Conservation (phyloP, 495 filamentous ascomycete genomes). For the Penicillium cinerascens region DNA sequence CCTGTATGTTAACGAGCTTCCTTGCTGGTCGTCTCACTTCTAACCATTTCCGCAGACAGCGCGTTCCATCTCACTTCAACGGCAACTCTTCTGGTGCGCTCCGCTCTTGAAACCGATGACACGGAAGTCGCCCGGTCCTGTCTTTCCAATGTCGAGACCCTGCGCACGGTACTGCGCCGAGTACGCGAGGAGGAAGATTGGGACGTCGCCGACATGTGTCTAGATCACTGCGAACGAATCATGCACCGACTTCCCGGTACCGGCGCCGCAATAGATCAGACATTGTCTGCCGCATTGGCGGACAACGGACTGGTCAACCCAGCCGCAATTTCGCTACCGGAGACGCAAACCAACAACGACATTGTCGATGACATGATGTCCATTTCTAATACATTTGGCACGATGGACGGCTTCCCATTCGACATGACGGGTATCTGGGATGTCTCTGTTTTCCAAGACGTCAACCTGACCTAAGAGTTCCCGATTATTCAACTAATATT, state of each 20-base stretch:
- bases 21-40: not conserved
- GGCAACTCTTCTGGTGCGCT: slow-evolving; percentile 46
- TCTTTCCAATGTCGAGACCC: slow-evolving; percentile 41
- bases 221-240: slow-evolving; percentile 50
- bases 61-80: slow-evolving; percentile 49
- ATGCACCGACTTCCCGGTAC: slow-evolving; percentile 40
- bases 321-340: slow-evolving; percentile 42
- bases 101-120: slow-evolving; percentile 45
- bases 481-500: not conserved
- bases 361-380: slow-evolving; percentile 53
- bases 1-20: slow-evolving; percentile 29
- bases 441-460: slow-evolving; percentile 47
- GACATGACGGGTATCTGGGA: slow-evolving; percentile 53
- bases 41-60: slow-evolving; percentile 35
- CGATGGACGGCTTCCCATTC: slow-evolving; percentile 50
- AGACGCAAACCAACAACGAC: slow-evolving; percentile 49
- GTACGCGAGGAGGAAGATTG: slow-evolving; percentile 52
- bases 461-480: slow-evolving; percentile 33
- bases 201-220: slow-evolving; percentile 53
- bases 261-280: slow-evolving; percentile 20
- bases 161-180: slow-evolving; percentile 44
- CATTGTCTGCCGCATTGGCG: slow-evolving; percentile 10
- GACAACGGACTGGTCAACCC: slow-evolving; percentile 41
- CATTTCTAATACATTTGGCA: slow-evolving; percentile 47
- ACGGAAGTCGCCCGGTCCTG: slow-evolving; percentile 38